phyloP scores from a whole-genome alignment of 192 early-diverging fungal species.

The Rhizophagus sp. region DNA sequence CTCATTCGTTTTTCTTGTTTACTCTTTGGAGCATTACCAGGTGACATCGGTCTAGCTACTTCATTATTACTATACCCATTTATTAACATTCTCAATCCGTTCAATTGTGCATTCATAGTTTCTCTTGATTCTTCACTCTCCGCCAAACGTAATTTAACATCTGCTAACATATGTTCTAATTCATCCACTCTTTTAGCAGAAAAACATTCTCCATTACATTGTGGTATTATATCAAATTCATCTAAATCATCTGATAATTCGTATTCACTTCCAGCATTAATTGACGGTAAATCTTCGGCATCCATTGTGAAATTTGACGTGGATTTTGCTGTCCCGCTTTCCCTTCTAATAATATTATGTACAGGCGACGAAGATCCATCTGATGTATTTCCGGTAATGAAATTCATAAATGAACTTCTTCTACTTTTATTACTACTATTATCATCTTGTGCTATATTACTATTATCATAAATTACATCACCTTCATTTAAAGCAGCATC shows the following conservation, averaged over 20 bases:
- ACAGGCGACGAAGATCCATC: too few relatives aligned
- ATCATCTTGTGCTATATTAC: background rate
- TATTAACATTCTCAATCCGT: background rate
- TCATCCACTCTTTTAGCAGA: slow-evolving; percentile 18
- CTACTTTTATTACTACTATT: background rate
- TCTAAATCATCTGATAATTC: background rate
- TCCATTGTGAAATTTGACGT: too few relatives aligned
- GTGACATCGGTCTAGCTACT: background rate
- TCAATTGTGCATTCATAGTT: background rate
- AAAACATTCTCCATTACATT: slow-evolving; percentile 11
- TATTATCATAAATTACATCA: background rate
- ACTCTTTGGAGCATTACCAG: background rate
- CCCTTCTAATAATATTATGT: background rate
- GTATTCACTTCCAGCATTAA: too few relatives aligned
- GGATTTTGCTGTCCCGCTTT: background rate
- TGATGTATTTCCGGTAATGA: background rate
- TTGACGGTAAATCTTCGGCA: too few relatives aligned
- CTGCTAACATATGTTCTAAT: slow-evolving; percentile 24
- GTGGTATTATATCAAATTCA: background rate
- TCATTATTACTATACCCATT: background rate
- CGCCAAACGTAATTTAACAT: slow-evolving; percentile 24
- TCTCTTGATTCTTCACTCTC: slow-evolving; percentile 25
- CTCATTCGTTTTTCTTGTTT: background rate
- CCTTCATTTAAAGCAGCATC: background rate
- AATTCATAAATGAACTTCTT: background rate